Base-by-base conservation (phyloP, 169 alveolate genomes). In the Perkinsus marinus region DNA sequence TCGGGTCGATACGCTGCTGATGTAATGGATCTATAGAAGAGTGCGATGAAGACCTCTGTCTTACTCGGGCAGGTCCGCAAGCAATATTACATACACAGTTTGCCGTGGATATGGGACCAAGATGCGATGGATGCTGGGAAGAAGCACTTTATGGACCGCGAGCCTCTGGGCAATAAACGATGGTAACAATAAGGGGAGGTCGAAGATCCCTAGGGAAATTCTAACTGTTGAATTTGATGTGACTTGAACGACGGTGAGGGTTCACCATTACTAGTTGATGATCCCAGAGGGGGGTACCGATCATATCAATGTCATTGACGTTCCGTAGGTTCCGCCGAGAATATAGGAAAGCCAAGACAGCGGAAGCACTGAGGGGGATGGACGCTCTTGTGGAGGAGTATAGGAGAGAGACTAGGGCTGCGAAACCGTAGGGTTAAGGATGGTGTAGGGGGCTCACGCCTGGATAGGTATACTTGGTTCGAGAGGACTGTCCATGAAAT, bases 71-170 rank as follows among this genome's bases (percentile, higher is more conserved):
- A 9, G 5, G 79, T 36, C 39, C 91, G 39, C 39, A 43, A 39
- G 39, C 43, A 36, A 43, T 39, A 39, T 0, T 92, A 37, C 39
- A 69, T 91, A 19, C 93, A 69, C 91, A 95, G 97, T 22, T 93
- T 96, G 39, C 98, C 97, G 37, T 96, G 98, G 98, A 95, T 96
- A 19, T 96, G 98, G 98, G 95, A 94, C 69, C 68, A 89, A 57
- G 92, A 91, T 43, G 95, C 94, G 90, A 95, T 95, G 93, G 95
- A 95, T 92, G 93, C 94, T 6, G 96, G 96, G 79, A 94, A 92
- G 90, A 90, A 94, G 90, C 98, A 96, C 92, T 95, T 92, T 91
- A 95, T 95, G 90, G 98, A 96, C 90, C 92, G 97, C 57, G 96
- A 94, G 92, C 95, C 95, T 39, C 91, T 96, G 39, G 96, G 96